These are phyloP conservation scores for Solanum hybrid DNA, from an alignment of 305 asterid species.

Conservation along the genomic window DNA sequence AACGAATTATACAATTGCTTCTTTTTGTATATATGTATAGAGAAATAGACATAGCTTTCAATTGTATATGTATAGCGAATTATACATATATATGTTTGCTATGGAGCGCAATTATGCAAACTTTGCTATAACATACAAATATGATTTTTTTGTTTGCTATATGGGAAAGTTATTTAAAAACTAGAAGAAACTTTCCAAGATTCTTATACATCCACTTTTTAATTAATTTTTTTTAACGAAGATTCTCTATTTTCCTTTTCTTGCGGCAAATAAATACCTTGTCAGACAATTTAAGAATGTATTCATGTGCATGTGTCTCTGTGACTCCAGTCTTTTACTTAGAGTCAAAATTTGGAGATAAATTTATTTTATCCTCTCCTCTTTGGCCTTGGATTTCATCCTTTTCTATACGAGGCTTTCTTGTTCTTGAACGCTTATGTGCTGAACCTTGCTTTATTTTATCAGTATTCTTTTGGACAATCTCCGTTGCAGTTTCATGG, in stretches of 20 bases:
- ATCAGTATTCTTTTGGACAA: slow-evolving; percentile 25
- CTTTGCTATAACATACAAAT: too few relatives aligned
- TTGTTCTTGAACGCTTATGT: neutral
- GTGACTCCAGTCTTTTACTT: neutral
- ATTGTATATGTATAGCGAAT: too few relatives aligned
- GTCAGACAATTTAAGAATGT: neutral
- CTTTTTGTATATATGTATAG: too few relatives aligned
- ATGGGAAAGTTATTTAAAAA: neutral
- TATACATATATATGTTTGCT: too few relatives aligned
- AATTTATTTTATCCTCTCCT: neutral
- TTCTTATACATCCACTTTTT: neutral
- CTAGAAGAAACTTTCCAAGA: neutral
- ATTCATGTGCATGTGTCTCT: neutral
- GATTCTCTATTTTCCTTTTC: neutral
- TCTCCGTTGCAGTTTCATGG: slow-evolving; percentile 18
- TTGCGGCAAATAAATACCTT: neutral
- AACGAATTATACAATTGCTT: too few relatives aligned
- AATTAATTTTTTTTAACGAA: neutral
- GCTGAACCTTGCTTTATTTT: neutral
- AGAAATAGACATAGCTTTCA: too few relatives aligned
- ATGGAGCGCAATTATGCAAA: too few relatives aligned
- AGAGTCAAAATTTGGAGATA: neutral
- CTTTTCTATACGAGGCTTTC: neutral
- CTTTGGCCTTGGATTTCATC: neutral
- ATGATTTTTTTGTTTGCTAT: too few relatives aligned